phyloP scores from a whole-genome alignment of 768 basidiomycete species.

The Lactarius hatsudake region DNA sequence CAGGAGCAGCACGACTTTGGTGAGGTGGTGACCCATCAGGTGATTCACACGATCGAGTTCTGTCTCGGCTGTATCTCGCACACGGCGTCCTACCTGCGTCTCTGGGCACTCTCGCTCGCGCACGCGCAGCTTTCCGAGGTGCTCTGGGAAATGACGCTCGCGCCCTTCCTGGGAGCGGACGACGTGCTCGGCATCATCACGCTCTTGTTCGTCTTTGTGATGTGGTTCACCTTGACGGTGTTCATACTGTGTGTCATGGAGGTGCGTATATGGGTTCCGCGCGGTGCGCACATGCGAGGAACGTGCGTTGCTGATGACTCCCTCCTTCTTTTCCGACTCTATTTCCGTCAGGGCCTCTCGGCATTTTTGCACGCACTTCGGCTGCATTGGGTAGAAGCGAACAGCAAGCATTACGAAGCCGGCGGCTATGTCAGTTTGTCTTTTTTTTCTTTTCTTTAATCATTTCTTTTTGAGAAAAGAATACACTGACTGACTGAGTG shows the following conservation, averaged over 20 bases:
- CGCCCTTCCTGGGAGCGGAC: conserved; percentile 53
- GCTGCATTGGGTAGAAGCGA: conserved; percentile 97
- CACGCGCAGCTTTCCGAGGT: conserved; percentile 97
- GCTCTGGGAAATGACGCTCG: conserved; percentile 86
- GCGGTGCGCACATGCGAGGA: conserved; percentile 20
- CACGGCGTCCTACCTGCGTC: conserved; percentile 87
- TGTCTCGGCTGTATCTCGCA: conserved; percentile 99
- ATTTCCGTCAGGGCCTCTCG: conserved; percentile 66
- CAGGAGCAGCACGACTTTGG: conserved; percentile 89
- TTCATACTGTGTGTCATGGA: conserved; percentile 91
- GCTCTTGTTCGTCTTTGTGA: conserved; percentile 46
- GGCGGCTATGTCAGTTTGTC: conserved; percentile 74
- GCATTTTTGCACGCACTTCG: conserved; percentile 96
- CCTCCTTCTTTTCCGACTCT: not conserved
- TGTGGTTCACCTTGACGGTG: conserved; percentile 84
- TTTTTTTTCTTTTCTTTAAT: not conserved
- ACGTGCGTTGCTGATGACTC: conserved; percentile 15
- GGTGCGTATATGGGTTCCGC: conserved; percentile 47
- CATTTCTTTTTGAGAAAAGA: not conserved
- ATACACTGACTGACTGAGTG: conserved; percentile 27
- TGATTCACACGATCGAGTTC: conserved; percentile 99
- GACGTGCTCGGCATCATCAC: conserved; percentile 53
- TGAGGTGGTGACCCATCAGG: conserved; percentile 94
- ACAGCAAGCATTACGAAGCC: conserved; percentile 93
- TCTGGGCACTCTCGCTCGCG: conserved; percentile 97